Percentiles rank a stretch among this genome's conserved stretches.
These are phyloP conservation scores for Botrytis aclada DNA, from an alignment of 2,329 filamentous ascomycete genomes.

Conservation along the genomic window DNA sequence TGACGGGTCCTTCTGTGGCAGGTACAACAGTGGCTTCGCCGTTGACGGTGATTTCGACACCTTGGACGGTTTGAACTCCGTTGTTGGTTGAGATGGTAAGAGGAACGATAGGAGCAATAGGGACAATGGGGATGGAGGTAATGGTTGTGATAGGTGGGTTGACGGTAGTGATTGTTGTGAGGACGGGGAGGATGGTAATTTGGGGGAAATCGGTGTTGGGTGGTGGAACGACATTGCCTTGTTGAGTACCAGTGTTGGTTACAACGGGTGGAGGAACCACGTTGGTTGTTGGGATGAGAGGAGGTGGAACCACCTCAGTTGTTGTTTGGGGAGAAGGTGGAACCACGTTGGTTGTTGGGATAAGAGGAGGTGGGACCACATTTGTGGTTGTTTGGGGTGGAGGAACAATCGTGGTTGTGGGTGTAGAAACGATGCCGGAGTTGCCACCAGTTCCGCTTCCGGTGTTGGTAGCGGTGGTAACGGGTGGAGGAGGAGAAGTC, in stretches of 20 bases:
- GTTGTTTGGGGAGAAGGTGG: background rate
- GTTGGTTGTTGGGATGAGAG: background rate
- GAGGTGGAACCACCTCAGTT: background rate
- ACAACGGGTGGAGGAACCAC: background rate
- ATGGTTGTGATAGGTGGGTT: slow-evolving; percentile 14
- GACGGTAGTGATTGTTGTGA: slow-evolving; percentile 11
- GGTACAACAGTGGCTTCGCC: background rate
- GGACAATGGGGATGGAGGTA: background rate
- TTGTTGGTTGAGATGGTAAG: background rate
- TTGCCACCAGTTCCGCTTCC: background rate
- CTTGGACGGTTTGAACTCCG: background rate
- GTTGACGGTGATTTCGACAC: background rate
- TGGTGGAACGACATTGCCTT: background rate
- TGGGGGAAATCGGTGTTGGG: slow-evolving; percentile 1
- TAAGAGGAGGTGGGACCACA: background rate
- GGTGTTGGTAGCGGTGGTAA: background rate
- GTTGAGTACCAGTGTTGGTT: background rate
- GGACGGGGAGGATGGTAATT: slow-evolving; percentile 11
- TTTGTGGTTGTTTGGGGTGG: background rate
- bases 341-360: background rate
- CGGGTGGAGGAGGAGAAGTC: background rate
- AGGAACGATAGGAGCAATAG: background rate
- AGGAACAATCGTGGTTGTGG: background rate
- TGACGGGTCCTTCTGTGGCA: background rate
- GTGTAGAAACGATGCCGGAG: background rate